A percentile compares a stretch with the other conserved stretches of the same genome.
phyloP scores from a whole-genome alignment of 768 basidiomycete species.

The Lactarius evosmus region DNA sequence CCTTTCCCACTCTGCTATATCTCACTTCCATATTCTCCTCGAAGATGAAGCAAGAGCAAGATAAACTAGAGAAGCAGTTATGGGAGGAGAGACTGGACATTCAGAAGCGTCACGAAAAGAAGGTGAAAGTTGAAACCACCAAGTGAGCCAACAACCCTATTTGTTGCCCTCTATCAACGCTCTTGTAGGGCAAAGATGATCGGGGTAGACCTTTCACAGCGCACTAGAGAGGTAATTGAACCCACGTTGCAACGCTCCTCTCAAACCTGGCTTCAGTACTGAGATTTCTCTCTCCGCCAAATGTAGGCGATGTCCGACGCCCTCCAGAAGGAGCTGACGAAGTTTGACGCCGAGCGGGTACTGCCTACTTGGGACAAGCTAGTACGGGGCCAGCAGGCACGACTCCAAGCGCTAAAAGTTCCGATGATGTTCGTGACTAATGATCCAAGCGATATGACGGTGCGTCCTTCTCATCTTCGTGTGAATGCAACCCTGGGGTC shows the following conservation, averaged over 20 bases:
- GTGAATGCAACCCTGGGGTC: not conserved
- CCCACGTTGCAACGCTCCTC: slow-evolving; percentile 29
- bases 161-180: slow-evolving; percentile 2
- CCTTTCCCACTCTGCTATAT: not conserved
- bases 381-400: slow-evolving; percentile 63
- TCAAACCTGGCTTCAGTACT: not conserved
- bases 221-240: slow-evolving; percentile 55
- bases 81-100: slow-evolving; percentile 67
- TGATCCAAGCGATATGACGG: slow-evolving; percentile 52
- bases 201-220: slow-evolving; percentile 60
- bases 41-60: slow-evolving; percentile 72
- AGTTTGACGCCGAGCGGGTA: slow-evolving; percentile 67
- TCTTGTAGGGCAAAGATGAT: slow-evolving; percentile 60
- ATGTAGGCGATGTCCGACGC: slow-evolving; percentile 60
- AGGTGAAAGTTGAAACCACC: slow-evolving; percentile 61
- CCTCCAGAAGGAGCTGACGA: slow-evolving; percentile 60
- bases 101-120: slow-evolving; percentile 63
- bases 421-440: slow-evolving; percentile 68
- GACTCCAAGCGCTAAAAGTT: slow-evolving; percentile 56
- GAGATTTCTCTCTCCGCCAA: slow-evolving; percentile 13
- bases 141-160: slow-evolving; percentile 45
- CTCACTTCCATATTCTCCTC: not conserved
- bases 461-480: slow-evolving; percentile 34
- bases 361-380: slow-evolving; percentile 76
- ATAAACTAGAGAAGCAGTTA: slow-evolving; percentile 60